Evolutionary conservation across 768 basidiomycete species (phyloP), one percentile per base, ranked within the genome.

Genomic region (Pleurotus pulmonarius): DNA sequence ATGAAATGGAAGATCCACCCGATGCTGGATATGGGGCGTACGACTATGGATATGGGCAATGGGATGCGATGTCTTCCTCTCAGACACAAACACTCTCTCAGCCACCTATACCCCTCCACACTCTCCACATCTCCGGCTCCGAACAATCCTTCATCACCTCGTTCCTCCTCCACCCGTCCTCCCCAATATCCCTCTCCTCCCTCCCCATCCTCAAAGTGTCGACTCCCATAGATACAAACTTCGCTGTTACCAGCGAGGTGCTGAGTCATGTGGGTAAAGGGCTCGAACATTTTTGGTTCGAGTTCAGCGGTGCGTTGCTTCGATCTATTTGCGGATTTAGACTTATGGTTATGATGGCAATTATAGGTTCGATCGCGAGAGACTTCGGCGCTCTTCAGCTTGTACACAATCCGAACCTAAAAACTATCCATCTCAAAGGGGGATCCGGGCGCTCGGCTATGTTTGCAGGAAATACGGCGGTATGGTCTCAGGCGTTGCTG

Each of bases 391-490:
- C 18, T 15, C 51, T 53, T 13, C 51, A 41, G n/a, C n/a, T 53
- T 7, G 24, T 53, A 5, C 51, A 53, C 24, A 53, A 53, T n/a
- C 51, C 51, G 11, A 53, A 53, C 8, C 18, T 53, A 15, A n/a
- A 24, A 6, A 53, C 37, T 5, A n/a, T 53, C 11, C 39, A 53
- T 53, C 51, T 53, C 5, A 37, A 39, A 18, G 51, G 51, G 22
- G 51, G 51, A 5, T 53, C 51, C n/a, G 51, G 51, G 5, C 51
- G 51, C n/a, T 53, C 51, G 26, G 51, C 51, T 3, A 53, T 53
- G 51, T 53, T 53, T n/a, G 51, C 51, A 11, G 51, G 51, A n/a
- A 53, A 53, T 24, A 53, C 51, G 37, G 51, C 51, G 6, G 51
- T 53, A 15, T 53, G 51, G 51, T 39, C 51, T 16, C 51, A 53